These are phyloP conservation scores for Talaromyces funiculosus DNA, from an alignment of 2,329 filamentous ascomycete genomes.

Conservation along the genomic window DNA sequence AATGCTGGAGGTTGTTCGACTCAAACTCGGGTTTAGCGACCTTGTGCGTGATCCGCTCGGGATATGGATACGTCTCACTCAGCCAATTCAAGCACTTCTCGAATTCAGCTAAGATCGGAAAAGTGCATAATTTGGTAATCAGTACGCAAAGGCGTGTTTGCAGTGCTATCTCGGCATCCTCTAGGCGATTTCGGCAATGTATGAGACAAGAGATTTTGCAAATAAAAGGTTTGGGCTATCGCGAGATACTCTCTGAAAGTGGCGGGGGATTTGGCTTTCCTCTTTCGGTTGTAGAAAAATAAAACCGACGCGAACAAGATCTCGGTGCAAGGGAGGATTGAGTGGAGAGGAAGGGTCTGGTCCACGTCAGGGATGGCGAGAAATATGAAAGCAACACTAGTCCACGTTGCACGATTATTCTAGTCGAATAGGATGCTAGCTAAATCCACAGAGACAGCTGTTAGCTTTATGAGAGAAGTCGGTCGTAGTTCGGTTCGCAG, in stretches of 20 bases:
- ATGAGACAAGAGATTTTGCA: neutral
- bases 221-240: neutral
- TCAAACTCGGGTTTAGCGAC: neutral
- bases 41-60: neutral
- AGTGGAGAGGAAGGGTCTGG: constrained; percentile 4
- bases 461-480: neutral
- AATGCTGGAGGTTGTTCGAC: constrained; percentile 24
- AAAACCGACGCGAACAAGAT: neutral
- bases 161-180: constrained; percentile 1
- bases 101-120: neutral
- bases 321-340: constrained; percentile 9
- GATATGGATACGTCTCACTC: neutral
- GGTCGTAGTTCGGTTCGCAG: neutral
- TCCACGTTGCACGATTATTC: constrained; percentile 3
- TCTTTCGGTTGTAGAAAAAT: constrained; percentile 1
- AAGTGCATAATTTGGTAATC: neutral
- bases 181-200: neutral
- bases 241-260: neutral
- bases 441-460: neutral
- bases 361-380: constrained; percentile 10
- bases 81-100: neutral
- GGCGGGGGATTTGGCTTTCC: constrained; percentile 4
- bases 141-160: constrained; percentile 1
- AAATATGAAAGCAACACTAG: neutral
- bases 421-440: neutral